Evolutionary conservation across 2,329 filamentous ascomycete genomes (phyloP).

Genomic region (Colletotrichum sojae): DNA sequence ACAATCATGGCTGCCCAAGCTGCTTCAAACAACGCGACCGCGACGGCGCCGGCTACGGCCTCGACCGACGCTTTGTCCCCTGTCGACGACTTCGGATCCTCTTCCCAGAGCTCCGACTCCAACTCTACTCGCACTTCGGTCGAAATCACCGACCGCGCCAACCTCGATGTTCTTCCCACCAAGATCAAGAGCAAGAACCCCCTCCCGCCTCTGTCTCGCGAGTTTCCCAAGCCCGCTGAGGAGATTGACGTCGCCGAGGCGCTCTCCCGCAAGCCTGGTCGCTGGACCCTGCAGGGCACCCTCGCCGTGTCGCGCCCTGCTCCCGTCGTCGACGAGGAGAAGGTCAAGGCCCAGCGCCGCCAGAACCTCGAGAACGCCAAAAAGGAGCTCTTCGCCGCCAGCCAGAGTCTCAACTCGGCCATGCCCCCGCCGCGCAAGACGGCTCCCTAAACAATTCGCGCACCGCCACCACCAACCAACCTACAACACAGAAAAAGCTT

Average conservation of each 20-base stretch:
- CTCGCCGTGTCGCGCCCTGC: constrained; percentile 50
- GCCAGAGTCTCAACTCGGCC: constrained; percentile 43
- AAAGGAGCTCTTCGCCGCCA: constrained; percentile 59
- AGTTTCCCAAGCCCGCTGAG: constrained; percentile 57
- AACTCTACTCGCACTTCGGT: constrained; percentile 37
- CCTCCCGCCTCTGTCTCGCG: constrained; percentile 52
- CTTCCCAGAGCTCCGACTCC: constrained; percentile 28
- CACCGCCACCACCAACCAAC: background rate
- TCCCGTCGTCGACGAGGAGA: constrained; percentile 46
- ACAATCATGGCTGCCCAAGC: constrained; percentile 29
- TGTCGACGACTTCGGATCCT: constrained; percentile 30
- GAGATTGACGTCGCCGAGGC: constrained; percentile 59
- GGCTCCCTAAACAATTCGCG: constrained; percentile 7
- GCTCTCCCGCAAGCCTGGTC: constrained; percentile 59
- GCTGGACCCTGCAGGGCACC: constrained; percentile 56
- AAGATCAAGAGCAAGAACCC: constrained; percentile 46
- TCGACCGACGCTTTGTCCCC: constrained; percentile 32
- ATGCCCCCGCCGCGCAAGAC: constrained; percentile 26
- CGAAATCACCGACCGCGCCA: constrained; percentile 27
- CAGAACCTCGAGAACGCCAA: constrained; percentile 63
- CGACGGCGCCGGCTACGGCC: constrained; percentile 27
- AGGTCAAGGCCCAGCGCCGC: constrained; percentile 52
- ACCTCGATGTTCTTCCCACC: constrained; percentile 16
- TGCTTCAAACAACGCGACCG: constrained; percentile 3
- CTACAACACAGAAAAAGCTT: constrained; percentile 5